Percentiles rank a stretch among this genome's conserved stretches.
Conservation (phyloP, 2,329 filamentous ascomycete species). For the Sclerotinia glacialis region DNA sequence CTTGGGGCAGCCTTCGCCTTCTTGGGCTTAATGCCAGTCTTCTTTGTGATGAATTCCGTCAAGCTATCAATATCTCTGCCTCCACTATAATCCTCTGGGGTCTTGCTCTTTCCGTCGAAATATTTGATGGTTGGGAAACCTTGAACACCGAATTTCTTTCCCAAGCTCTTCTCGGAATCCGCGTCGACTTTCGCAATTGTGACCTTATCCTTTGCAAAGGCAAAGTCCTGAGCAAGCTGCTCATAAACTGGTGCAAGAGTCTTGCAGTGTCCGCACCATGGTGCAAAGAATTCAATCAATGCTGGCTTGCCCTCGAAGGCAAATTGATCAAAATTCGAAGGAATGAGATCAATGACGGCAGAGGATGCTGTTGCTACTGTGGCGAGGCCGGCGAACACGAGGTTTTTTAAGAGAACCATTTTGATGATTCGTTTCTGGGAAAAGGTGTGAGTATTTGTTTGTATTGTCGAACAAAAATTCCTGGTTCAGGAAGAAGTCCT, state of each 20-base stretch:
- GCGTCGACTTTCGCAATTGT: conserved; percentile 95
- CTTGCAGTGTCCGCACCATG: conserved; percentile 99
- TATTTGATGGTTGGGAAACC: conserved; percentile 97
- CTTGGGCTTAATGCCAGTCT: conserved; percentile 81
- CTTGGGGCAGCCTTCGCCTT: conserved; percentile 69
- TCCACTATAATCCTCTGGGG: conserved; percentile 79
- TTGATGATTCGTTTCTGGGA: conserved; percentile 22
- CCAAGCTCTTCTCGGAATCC: conserved; percentile 80
- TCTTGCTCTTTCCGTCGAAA: conserved; percentile 92
- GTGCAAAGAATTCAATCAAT: conserved; percentile 96
- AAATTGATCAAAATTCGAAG: conserved; percentile 86
- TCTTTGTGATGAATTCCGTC: conserved; percentile 75
- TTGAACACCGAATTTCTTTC: conserved; percentile 82
- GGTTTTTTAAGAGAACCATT: conserved; percentile 53
- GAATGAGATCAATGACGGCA: conserved; percentile 84
- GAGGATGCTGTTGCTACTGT: conserved; percentile 56
- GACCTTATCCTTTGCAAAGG: conserved; percentile 68
- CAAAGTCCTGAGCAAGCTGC: conserved; percentile 75
- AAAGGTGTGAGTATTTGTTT: conserved; percentile 10
- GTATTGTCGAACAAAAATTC: not conserved
- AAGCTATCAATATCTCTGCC: conserved; percentile 87
- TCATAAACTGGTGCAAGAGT: conserved; percentile 92
- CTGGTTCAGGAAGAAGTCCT: not conserved
- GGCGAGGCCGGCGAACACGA: conserved; percentile 54
- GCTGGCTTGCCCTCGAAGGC: conserved; percentile 92